Percentiles rank a stretch among this genome's conserved stretches.
These are phyloP conservation scores for Mortierella claussenii DNA, from an alignment of 192 early-diverging fungal species.

Conservation along the genomic window DNA sequence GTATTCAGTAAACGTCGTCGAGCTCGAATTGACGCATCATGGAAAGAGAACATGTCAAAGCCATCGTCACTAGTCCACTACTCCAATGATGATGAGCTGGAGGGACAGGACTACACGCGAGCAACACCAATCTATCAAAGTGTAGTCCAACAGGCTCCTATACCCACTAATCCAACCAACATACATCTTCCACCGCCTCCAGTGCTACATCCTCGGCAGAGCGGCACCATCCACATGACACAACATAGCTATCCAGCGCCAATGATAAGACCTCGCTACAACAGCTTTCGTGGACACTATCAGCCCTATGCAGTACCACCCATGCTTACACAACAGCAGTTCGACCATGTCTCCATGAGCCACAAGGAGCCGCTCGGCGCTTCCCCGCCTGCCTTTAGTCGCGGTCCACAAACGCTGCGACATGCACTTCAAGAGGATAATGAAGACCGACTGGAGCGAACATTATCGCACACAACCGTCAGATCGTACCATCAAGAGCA, in stretches of 20 bases:
- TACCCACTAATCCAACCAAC: slow-evolving; percentile 10
- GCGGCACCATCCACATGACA: slow-evolving; percentile 24
- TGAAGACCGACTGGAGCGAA: not conserved
- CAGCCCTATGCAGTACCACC: slow-evolving; percentile 6
- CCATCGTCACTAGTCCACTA: slow-evolving; percentile 28
- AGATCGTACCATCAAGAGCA: slow-evolving; percentile 8
- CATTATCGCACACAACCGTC: slow-evolving; percentile 5
- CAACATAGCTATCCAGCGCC: slow-evolving; percentile 37
- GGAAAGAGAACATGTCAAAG: slow-evolving; percentile 43
- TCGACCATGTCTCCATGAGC: no score
- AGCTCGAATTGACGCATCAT: slow-evolving; percentile 18
- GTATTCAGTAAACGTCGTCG: slow-evolving; percentile 36
- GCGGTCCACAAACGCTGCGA: slow-evolving; percentile 29
- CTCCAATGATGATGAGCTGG: slow-evolving; percentile 37
- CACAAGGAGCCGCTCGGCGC: slow-evolving; percentile 23
- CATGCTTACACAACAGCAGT: no score
- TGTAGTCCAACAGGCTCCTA: not conserved
- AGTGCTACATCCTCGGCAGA: slow-evolving; percentile 38
- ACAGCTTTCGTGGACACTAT: slow-evolving; percentile 14
- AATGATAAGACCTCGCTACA: slow-evolving; percentile 11
- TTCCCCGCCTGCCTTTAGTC: slow-evolving; percentile 7
- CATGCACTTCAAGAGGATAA: slow-evolving; percentile 2
- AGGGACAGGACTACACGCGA: slow-evolving; percentile 41
- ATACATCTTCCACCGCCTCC: slow-evolving; percentile 35
- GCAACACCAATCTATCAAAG: slow-evolving; percentile 20